Evolutionary conservation across 148 eudicot genomes (phyloP), one percentile per base, ranked within the genome.

Genomic region (Persicaria tinctoria): DNA sequence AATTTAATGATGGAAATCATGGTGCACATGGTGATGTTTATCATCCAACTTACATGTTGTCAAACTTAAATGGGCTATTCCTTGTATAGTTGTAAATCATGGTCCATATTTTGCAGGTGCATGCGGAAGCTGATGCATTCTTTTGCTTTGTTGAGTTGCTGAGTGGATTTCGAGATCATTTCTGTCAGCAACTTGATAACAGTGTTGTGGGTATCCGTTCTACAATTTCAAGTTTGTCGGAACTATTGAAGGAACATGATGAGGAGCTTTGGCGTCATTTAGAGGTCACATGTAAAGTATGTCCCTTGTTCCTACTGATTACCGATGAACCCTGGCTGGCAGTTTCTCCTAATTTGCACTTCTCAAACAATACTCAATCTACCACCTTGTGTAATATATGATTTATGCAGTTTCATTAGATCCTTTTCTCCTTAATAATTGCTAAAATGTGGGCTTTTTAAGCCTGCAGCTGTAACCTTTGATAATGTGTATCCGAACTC

Each of bases 261-360:
- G 97, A 96, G 83, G 99, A 96, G 80, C 95, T 96, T 32, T 96
- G 99, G 97, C 97, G 99, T 47, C 99, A 96, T 83, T 90, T 96
- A 77, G 99, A 96, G 82, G 84, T 96, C 80, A 90, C 97, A 69
- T 90, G 97, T 76, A 92, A 96, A 84, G 97, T 92, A 87, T 86
- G 88, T 64, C 72, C 32, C 32, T 75, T 56, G 8, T 41, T 38
- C 5, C 70, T 41, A 41, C 70, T 66, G 38, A 66, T 12, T 66
- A 66, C 27, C 11, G 44, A 60, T 66, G 64, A 59, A 59, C 64
- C 32, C 27, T 59, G 10, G 64, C 64, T 5, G 12, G 46, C 69
- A 63, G 47, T 41, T 13, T 66, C 70, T 38, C 48, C 32, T 38
- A 66, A 11, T 38, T 66, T 66, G 47, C 70, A 38, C 12, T 66